Evolutionary conservation across 2,329 filamentous ascomycete genomes (phyloP), one percentile per base, ranked within the genome.

Genomic region (Microdochium paspali): DNA sequence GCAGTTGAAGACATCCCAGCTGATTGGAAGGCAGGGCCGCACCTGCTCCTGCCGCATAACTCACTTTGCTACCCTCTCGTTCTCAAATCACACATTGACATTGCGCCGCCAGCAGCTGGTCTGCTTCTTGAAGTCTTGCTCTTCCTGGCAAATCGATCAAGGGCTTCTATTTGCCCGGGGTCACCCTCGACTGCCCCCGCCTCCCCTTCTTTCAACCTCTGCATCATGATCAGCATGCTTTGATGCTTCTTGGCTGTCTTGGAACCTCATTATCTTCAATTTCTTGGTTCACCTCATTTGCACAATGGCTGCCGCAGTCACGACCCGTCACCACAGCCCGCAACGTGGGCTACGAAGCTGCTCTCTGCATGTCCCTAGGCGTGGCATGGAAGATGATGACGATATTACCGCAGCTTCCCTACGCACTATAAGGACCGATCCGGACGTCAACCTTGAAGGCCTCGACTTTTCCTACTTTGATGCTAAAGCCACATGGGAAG

Each of bases 341-440:
- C 55, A 49, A 50, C 55, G 59, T 31, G 59, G 52, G 50, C 62
- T 64, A 44, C 66, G 61, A 49, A 61, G 60, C 52, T 62, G 54
- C 46, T 72, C 68, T 32, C 56, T 67, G 47, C 65, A 67, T 54
- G 60, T 64, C 49, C 59, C 64, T 44, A 62, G 58, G 53, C 66
- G 68, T 51, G 60, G 64, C 46, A 64, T 69, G 66, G 66, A n/a
- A n/a, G n/a, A 61, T 59, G 46, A 63, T 61, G n/a, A 56, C 61
- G 35, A 57, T 58, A 24, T 53, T 57, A 32, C 56, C 55, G 4
- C 58, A 60, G 25, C 61, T 12, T 55, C 53, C 44, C 54, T 60
- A 23, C 60, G 52, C 48, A 46, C 48, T 21, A 60, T 58, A 46
- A 59, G 57, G 48, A 58, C 56, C 44, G 52, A 56, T 18, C 52